Evolutionary conservation across 768 basidiomycete genomes (phyloP).

Genomic region (Kwoniella botswanensis): DNA sequence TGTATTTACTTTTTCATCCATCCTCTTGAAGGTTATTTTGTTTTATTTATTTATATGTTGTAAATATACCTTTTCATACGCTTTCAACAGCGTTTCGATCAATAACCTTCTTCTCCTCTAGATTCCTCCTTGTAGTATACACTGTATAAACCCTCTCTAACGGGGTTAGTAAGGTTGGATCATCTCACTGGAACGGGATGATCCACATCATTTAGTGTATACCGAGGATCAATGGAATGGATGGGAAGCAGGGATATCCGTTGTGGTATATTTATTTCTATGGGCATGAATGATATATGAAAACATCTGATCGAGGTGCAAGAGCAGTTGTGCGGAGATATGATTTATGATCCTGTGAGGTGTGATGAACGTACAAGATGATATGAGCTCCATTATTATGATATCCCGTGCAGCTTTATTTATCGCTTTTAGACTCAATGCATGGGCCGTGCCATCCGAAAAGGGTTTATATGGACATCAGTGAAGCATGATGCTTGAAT

Average conservation of each 20-base stretch:
- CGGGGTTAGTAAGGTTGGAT: neutral
- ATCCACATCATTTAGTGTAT: neutral
- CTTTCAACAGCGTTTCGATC: constrained; percentile 26
- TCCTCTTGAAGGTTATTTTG: neutral
- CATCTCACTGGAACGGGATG: constrained; percentile 2
- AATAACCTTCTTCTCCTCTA: neutral
- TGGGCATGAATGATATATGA: constrained; percentile 17
- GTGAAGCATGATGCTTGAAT: no score
- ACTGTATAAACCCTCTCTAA: constrained; percentile 14
- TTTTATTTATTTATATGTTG: constrained; percentile 5
- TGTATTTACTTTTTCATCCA: neutral
- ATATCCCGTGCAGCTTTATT: no score
- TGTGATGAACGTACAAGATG: neutral
- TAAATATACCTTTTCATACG: constrained; percentile 3
- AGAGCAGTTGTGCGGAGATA: neutral
- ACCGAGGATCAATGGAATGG: neutral
- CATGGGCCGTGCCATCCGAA: no score
- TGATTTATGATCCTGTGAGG: no score
- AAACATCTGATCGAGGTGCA: neutral
- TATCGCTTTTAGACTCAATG: no score
- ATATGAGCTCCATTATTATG: no score
- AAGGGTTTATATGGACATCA: no score
- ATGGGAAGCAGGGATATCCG: neutral
- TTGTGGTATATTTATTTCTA: constrained; percentile 12
- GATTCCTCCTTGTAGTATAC: neutral